Base-by-base conservation (phyloP, 495 filamentous ascomycete genomes). In the Trichoderma reesei region DNA sequence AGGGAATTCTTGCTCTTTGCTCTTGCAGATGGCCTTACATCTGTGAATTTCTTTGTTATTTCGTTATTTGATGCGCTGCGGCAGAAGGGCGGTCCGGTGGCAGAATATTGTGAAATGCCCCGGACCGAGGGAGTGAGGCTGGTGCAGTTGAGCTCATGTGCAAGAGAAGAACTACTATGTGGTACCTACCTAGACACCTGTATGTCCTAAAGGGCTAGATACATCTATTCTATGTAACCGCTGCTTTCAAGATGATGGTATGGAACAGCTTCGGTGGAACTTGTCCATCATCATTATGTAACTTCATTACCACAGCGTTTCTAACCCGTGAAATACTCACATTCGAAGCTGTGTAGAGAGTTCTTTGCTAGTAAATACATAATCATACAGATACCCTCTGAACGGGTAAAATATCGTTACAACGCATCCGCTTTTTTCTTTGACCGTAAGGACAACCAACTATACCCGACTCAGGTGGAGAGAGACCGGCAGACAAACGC, bases 31-130 rank as follows among this genome's bases (percentile, higher is more conserved):
- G 26, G 26, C 26, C 26, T 26, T 26, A 26, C 26, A 26, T 56
- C 31, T 14, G 26, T 11, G 11, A 4, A 18, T 56, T 56, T 26
- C 20, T 54, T 56, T 33, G 33, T 56, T n/a, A n/a, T 31, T 56
- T 33, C 3, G 13, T 56, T 56, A 26, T 56, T 56, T 56, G 51
- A 31, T 38, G 67, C 62, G 36, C 51, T 63, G 56, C 60, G 64
- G 65, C 66, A 34, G 65, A 51, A 26, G 62, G 38, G 16, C 65
- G 70, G 68, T 31, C 61, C 70, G 73, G 72, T 69, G 78, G 83
- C 85, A 87, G 85, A 88, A 87, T 88, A 88, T 88, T 88, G 85
- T 88, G 85, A 88, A 88, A 88, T 87, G 85, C 82, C 63, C 44
- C 65, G 60, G 31, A 65, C 33, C 63, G 60, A 65, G 54, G 26